Evolutionary conservation across 495 filamentous ascomycete species (phyloP), one percentile per base, ranked within the genome.

Genomic region (Penicillium psychrofluorescens): DNA sequence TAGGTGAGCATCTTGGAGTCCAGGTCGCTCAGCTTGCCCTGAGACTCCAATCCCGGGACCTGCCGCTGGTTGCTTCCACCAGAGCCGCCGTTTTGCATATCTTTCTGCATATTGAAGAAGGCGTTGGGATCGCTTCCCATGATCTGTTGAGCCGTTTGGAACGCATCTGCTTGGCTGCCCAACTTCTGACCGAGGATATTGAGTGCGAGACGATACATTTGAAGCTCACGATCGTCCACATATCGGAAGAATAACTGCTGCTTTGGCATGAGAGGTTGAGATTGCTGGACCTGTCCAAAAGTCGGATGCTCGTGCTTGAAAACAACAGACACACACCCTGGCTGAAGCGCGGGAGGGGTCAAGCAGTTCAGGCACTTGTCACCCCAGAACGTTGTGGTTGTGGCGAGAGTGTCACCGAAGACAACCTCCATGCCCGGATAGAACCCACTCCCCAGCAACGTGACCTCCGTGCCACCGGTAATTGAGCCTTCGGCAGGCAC

Each of bases 401-500:
- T 84, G 8, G 91, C 90, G 30, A 79, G 70, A 4, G 72, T 75
- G 36, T 88, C 81, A 12, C 90, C 90, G 62, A 96, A 96, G 53
- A 90, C 82, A 45, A 95, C 88, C 43, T 88, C 85, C 55, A 91
- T 77, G 6, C 86, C 87, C 36, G 82, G 78, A 31, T 77, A 79
- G 52, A 95, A 95, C 14, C 81, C 80, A 51, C 78, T 83, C 6
- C 91, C 90, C 22, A 91, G 67, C 42, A 90, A 73, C 0, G 85
- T 88, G 10, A 95, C 87, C 53, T 95, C 90, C 29, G 86, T 85
- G 10, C 89, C 88, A 44, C 91, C 91, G 16, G 74, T 74, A 35
- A 81, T 81, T 8, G 89, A 85, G 9, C 90, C 91, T 60, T 94
- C 85, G 30, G 73, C 70, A 1, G 90, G 90, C 32, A 91, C 84